These are phyloP conservation scores for Dothidotthia symphoricarpi DNA, from an alignment of 2,329 filamentous ascomycete genomes.

Conservation along the genomic window DNA sequence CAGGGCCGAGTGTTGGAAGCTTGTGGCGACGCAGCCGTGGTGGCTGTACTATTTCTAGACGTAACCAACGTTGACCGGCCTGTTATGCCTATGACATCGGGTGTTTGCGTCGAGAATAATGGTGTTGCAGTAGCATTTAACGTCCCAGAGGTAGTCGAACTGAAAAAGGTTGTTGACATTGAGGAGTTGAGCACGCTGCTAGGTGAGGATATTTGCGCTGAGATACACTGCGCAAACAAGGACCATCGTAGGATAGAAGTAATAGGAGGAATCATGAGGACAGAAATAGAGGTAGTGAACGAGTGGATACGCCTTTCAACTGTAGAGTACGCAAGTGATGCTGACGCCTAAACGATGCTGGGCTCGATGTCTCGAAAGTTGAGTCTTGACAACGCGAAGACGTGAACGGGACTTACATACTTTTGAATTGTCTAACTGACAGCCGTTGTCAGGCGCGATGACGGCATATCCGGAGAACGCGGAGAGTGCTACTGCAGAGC, in stretches of 20 bases:
- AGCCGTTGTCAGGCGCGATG: conserved; percentile 14
- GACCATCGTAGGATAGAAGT: conserved; percentile 8
- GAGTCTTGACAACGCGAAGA: not conserved
- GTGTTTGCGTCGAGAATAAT: conserved; percentile 7
- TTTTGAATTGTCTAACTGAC: conserved; percentile 5
- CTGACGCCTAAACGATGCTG: not conserved
- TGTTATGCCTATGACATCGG: conserved; percentile 21
- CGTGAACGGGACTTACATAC: not conserved
- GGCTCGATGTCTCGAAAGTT: not conserved
- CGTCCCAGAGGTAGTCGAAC: conserved; percentile 6
- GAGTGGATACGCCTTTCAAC: conserved; percentile 9
- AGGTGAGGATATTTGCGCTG: conserved; percentile 18
- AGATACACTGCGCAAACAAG: conserved; percentile 6
- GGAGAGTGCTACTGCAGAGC: conserved; percentile 8
- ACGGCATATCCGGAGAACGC: conserved; percentile 14
- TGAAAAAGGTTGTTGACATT: not conserved
- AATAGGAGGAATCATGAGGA: conserved; percentile 14
- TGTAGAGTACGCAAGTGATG: conserved; percentile 6
- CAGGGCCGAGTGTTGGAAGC: conserved; percentile 32
- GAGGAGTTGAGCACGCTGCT: conserved; percentile 7
- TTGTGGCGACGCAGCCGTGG: conserved; percentile 11
- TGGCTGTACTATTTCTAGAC: conserved; percentile 10
- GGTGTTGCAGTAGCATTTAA: conserved; percentile 15
- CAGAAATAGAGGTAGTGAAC: conserved; percentile 5
- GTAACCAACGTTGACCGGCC: conserved; percentile 11